Conservation (phyloP, 306 rosid genomes). For the Fragaria ananassa region DNA sequence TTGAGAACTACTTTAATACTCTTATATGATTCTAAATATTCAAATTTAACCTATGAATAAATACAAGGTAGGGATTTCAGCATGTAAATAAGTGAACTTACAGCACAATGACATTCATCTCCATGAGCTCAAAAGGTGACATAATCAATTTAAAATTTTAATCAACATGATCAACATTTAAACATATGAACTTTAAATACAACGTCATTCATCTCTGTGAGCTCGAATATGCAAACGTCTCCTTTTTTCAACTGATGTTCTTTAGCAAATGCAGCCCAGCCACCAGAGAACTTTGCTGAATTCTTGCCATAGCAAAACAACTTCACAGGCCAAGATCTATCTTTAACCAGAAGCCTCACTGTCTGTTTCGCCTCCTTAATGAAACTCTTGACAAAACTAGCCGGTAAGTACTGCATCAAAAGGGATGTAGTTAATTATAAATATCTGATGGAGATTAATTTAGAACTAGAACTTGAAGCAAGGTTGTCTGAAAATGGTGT, state of each 20-base stretch:
- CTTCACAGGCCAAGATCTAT: neutral
- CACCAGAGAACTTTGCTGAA: neutral
- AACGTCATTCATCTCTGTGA: neutral
- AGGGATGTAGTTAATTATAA: neutral
- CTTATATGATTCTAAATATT: neutral
- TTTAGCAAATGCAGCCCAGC: constrained; percentile 5
- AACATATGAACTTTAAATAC: neutral
- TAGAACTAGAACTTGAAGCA: neutral
- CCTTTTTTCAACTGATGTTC: neutral
- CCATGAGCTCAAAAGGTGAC: too few relatives aligned
- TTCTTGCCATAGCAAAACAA: neutral
- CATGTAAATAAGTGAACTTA: too few relatives aligned
- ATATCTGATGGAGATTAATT: neutral
- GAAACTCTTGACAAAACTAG: neutral
- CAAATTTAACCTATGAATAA: too few relatives aligned
- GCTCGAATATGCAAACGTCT: neutral
- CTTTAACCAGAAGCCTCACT: neutral
- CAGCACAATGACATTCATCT: too few relatives aligned
- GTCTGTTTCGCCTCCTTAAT: neutral
- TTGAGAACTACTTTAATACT: neutral
- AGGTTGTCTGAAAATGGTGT: neutral
- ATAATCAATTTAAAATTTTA: too few relatives aligned
- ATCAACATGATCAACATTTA: neutral
- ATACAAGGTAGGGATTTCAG: neutral
- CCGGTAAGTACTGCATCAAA: neutral